A percentile compares a stretch with the other conserved stretches of the same genome.
phyloP scores from a whole-genome alignment of 768 basidiomycete species.

The Mycena latifolia region DNA sequence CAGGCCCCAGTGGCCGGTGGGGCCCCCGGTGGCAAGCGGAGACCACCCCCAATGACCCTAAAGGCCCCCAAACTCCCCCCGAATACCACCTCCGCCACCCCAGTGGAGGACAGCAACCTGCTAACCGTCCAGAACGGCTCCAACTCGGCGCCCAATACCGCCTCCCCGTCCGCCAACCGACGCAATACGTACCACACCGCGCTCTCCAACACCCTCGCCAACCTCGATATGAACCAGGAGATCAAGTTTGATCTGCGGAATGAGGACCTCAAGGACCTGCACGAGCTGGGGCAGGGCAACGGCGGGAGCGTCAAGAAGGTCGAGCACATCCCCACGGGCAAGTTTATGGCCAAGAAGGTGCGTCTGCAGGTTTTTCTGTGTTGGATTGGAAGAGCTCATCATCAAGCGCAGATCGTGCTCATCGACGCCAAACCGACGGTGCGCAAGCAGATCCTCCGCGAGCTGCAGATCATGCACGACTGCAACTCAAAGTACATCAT shows the following conservation, averaged over 20 bases:
- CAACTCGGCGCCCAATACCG: constrained; percentile 66
- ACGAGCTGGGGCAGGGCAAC: constrained; percentile 95
- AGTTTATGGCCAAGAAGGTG: constrained; percentile 98
- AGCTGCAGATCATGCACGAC: constrained; percentile 99
- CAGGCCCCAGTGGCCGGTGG: constrained; percentile 62
- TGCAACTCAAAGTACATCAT: constrained; percentile 95
- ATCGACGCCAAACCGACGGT: constrained; percentile 98
- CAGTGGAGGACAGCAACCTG: constrained; percentile 59
- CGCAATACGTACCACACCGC: constrained; percentile 85
- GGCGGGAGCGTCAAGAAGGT: constrained; percentile 98
- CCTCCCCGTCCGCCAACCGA: constrained; percentile 61
- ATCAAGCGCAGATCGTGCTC: constrained; percentile 79
- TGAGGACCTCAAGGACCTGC: constrained; percentile 91
- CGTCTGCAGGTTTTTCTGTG: constrained; percentile 36
- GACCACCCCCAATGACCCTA: constrained; percentile 87
- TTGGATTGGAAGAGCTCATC: constrained; percentile 11
- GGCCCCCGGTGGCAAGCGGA: constrained; percentile 67
- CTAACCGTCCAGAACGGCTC: constrained; percentile 63
- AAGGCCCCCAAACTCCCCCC: constrained; percentile 76
- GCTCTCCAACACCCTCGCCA: constrained; percentile 87
- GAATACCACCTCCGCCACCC: constrained; percentile 53
- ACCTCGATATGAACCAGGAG: constrained; percentile 87
- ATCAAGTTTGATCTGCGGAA: constrained; percentile 87
- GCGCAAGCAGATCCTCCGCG: constrained; percentile 96
- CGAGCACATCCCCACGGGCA: constrained; percentile 90